Conservation (phyloP, 2,329 filamentous ascomycete species). For the Neurospora sp. region DNA sequence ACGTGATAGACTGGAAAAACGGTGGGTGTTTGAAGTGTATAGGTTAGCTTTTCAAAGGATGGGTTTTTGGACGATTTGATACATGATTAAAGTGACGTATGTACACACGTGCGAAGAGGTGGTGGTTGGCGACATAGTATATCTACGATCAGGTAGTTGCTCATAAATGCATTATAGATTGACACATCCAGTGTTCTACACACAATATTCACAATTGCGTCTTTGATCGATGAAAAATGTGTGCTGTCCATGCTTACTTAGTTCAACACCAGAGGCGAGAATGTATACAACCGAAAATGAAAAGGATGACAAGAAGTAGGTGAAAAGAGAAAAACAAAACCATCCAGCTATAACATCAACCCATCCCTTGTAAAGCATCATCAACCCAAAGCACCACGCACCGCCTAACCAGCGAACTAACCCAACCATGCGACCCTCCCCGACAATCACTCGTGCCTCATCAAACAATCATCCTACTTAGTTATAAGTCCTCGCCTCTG, state of each 20-base stretch:
- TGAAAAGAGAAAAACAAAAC: not conserved
- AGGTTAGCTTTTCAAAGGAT: not conserved
- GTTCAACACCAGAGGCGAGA: not conserved
- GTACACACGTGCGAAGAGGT: not conserved
- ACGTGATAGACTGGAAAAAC: slow-evolving; percentile 36
- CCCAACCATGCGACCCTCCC: not conserved
- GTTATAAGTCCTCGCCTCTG: slow-evolving; percentile 43
- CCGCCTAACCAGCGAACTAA: not conserved
- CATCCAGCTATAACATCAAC: slow-evolving; percentile 29
- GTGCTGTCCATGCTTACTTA: not conserved
- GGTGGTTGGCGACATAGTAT: not conserved
- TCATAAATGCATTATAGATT: not conserved
- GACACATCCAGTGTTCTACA: not conserved
- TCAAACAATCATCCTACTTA: not conserved
- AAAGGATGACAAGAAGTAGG: not conserved
- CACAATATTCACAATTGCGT: not conserved
- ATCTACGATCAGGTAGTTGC: not conserved
- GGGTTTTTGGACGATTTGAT: not conserved
- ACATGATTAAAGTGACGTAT: not conserved
- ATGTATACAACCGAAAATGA: not conserved
- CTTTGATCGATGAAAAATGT: not conserved
- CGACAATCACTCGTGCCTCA: not conserved
- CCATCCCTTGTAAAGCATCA: not conserved
- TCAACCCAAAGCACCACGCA: not conserved
- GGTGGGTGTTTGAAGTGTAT: not conserved